These are phyloP conservation scores for Punica granatum DNA, from an alignment of 345 rosid species.

Conservation along the genomic window DNA sequence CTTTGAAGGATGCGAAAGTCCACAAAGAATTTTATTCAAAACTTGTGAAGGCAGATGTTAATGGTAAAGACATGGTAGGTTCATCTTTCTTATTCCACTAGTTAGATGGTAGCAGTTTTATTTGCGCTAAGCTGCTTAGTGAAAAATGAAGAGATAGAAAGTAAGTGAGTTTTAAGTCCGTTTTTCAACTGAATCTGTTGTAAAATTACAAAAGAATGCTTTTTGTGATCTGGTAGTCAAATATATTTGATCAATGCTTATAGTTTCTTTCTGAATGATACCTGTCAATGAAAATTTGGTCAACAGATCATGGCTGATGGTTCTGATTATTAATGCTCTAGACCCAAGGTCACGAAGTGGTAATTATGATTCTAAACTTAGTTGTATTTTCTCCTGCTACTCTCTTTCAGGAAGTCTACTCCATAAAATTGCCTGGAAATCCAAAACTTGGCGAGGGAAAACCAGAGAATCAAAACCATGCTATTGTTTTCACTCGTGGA, in stretches of 20 bases:
- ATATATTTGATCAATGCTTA: neutral
- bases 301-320: neutral
- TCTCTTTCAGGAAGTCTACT: constrained; percentile 73
- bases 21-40: constrained; percentile 78
- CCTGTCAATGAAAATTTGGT: neutral
- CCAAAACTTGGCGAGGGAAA: constrained; percentile 98
- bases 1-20: constrained; percentile 58
- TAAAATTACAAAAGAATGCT: neutral
- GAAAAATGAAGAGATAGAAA: neutral
- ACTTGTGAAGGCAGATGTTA: constrained; percentile 93
- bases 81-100: neutral
- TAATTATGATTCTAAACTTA: neutral
- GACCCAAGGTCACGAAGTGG: neutral
- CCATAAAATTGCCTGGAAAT: constrained; percentile 88
- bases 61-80: constrained; percentile 90
- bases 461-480: constrained; percentile 99
- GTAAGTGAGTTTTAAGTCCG: too few relatives aligned
- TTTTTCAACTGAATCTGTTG: neutral
- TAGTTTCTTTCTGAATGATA: neutral
- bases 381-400: neutral
- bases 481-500: constrained; percentile 93
- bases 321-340: neutral
- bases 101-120: neutral
- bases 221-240: neutral
- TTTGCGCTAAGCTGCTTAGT: neutral